A percentile compares a stretch with the other conserved stretches of the same genome.
Evolutionary conservation across 768 basidiomycete species (phyloP).

Genomic region (Pisolithus albus): DNA sequence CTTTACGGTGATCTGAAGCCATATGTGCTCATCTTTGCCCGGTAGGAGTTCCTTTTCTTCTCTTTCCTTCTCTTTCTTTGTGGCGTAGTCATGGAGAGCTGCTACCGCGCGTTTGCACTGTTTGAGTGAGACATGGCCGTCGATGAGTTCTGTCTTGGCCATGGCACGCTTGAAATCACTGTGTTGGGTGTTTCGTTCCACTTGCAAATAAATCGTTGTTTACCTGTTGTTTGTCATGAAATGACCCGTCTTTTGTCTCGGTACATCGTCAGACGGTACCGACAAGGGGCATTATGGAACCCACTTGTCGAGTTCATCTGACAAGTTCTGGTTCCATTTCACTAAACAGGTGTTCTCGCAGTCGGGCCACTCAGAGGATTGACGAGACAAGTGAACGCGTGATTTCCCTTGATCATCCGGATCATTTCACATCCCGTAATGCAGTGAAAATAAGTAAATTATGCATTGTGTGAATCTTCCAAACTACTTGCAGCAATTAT

Average conservation of each 20-base stretch:
- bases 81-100: constrained; percentile 68
- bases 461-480: no score
- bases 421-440: no score
- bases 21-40: constrained; percentile 77
- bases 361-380: constrained; percentile 37
- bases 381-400: neutral
- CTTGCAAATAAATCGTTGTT: neutral
- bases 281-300: no score
- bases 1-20: constrained; percentile 87
- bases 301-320: constrained; percentile 48
- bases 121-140: constrained; percentile 55
- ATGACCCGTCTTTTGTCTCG: no score
- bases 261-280: no score
- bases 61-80: constrained; percentile 54
- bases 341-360: constrained; percentile 58
- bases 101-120: constrained; percentile 78
- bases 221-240: constrained; percentile 3
- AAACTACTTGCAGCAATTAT: no score
- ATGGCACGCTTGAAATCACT: constrained; percentile 22
- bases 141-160: constrained; percentile 53
- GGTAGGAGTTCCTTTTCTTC: constrained; percentile 71
- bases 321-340: no score
- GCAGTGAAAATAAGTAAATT: no score
- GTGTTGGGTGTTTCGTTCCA: neutral
- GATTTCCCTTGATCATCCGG: constrained; percentile 14